phyloP scores from a whole-genome alignment of 2,329 filamentous ascomycete genomes.

The Beauveria scarabaeidicola region DNA sequence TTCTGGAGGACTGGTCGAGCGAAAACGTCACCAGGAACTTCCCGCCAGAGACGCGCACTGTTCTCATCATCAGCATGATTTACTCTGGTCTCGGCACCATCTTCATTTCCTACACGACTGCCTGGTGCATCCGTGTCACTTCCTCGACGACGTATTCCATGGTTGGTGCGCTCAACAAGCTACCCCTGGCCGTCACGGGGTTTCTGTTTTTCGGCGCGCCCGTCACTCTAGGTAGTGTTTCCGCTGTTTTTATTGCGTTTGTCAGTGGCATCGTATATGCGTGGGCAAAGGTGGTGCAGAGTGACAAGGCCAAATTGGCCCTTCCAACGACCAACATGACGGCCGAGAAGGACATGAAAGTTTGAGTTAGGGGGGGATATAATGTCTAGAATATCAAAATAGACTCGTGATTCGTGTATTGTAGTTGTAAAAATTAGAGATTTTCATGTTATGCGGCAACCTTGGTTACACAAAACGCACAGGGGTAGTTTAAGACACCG shows the following conservation, averaged over 20 bases:
- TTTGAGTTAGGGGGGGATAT: not conserved
- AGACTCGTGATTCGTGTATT: not conserved
- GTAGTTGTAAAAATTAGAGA: not conserved
- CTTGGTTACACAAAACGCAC: no score
- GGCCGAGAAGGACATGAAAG: constrained; percentile 2
- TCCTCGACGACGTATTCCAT: constrained; percentile 98
- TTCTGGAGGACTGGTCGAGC: constrained; percentile 87
- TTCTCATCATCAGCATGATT: constrained; percentile 78
- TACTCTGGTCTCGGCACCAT: constrained; percentile 89
- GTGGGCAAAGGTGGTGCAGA: constrained; percentile 55
- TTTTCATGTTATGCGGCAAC: no score
- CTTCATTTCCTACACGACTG: constrained; percentile 99
- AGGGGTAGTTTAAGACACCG: no score
- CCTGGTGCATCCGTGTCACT: constrained; percentile 96
- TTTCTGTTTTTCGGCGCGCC: constrained; percentile 93
- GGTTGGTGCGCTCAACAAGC: constrained; percentile 96
- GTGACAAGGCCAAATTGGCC: constrained; percentile 53
- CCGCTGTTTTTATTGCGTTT: constrained; percentile 86
- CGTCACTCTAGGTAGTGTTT: constrained; percentile 83
- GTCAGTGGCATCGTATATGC: constrained; percentile 87
- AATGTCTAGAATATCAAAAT: not conserved
- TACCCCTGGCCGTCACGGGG: constrained; percentile 86
- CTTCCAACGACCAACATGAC: constrained; percentile 52
- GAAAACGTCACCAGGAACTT: constrained; percentile 83
- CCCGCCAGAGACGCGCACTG: constrained; percentile 69